These are phyloP conservation scores for Colletotrichum sp. DNA, from an alignment of 2,329 filamentous ascomycete species.

Conservation along the genomic window DNA sequence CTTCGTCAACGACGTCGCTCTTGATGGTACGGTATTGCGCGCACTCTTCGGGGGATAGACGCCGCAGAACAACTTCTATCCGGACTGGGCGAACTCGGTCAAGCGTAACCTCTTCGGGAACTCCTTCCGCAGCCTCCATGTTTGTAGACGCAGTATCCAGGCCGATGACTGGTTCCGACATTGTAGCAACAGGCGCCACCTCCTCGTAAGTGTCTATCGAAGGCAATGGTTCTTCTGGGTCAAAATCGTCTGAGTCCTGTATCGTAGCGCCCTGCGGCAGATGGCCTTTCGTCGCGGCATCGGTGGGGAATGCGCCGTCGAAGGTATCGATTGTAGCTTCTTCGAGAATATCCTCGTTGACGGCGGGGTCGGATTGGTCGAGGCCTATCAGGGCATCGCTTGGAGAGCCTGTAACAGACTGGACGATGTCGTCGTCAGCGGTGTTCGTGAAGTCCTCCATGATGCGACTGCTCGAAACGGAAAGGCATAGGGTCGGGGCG, in stretches of 20 bases:
- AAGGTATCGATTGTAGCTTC: not conserved
- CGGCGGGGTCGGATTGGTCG: not conserved
- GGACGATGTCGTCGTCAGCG: constrained; percentile 21
- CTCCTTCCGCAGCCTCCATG: not conserved
- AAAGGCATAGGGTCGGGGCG: not conserved
- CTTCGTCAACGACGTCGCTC: constrained; percentile 41
- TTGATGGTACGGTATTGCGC: constrained; percentile 33
- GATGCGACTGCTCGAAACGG: constrained; percentile 22
- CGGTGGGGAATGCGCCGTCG: not conserved
- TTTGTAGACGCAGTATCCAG: not conserved
- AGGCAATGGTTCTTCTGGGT: not conserved
- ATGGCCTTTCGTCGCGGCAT: not conserved
- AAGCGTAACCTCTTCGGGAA: not conserved
- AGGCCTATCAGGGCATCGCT: constrained; percentile 15
- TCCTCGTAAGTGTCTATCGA: not conserved
- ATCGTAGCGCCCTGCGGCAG: not conserved
- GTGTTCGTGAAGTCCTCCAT: constrained; percentile 18
- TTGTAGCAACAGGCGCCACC: no score
- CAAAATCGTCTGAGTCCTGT: not conserved
- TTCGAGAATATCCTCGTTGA: not conserved
- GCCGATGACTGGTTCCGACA: not conserved
- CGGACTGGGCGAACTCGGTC: not conserved
- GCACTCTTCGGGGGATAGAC: constrained; percentile 28
- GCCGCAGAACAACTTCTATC: constrained; percentile 36
- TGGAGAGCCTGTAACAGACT: not conserved